A percentile compares a stretch with the other conserved stretches of the same genome.
phyloP scores from a whole-genome alignment of 2,329 filamentous ascomycete species.

The Orbilia brochopaga region DNA sequence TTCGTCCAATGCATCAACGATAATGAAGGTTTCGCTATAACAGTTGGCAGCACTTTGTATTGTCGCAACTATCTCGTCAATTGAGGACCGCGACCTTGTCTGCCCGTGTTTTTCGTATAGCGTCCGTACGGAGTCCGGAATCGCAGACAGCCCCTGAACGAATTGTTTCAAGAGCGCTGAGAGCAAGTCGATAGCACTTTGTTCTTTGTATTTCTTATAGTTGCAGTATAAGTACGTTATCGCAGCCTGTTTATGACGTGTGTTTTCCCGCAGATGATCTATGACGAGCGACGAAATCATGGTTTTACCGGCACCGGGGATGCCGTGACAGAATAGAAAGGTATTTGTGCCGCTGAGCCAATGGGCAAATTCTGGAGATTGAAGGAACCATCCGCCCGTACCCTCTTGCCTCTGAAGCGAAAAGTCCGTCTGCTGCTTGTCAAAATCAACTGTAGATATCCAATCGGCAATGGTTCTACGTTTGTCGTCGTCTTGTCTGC shows the following conservation, averaged over 20 bases:
- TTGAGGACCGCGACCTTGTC: too few species aligned
- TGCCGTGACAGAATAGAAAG: not conserved
- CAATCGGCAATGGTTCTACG: too few species aligned
- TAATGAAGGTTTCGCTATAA: slow-evolving; percentile 8
- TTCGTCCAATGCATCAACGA: slow-evolving; percentile 26
- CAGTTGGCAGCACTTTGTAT: too few species aligned
- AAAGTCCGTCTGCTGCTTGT: too few species aligned
- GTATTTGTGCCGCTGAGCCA: slow-evolving; percentile 56
- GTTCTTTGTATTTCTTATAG: slow-evolving; percentile 58
- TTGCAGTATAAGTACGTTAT: slow-evolving; percentile 62
- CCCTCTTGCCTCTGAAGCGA: slow-evolving; percentile 53
- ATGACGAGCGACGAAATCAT: not conserved
- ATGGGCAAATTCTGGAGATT: slow-evolving; percentile 56
- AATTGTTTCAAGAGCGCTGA: slow-evolving; percentile 59
- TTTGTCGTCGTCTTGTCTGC: too few species aligned
- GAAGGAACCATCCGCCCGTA: slow-evolving; percentile 62
- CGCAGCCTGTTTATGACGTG: slow-evolving; percentile 51
- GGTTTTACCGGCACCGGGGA: not conserved
- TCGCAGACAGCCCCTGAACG: not conserved
- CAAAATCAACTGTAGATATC: too few species aligned
- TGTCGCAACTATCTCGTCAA: too few species aligned
- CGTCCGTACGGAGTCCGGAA: too few species aligned
- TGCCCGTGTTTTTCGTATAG: too few species aligned
- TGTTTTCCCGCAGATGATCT: too few species aligned
- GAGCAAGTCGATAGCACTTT: slow-evolving; percentile 56